Conservation (phyloP, 306 rosid species). For the Vigna nakashimae region DNA sequence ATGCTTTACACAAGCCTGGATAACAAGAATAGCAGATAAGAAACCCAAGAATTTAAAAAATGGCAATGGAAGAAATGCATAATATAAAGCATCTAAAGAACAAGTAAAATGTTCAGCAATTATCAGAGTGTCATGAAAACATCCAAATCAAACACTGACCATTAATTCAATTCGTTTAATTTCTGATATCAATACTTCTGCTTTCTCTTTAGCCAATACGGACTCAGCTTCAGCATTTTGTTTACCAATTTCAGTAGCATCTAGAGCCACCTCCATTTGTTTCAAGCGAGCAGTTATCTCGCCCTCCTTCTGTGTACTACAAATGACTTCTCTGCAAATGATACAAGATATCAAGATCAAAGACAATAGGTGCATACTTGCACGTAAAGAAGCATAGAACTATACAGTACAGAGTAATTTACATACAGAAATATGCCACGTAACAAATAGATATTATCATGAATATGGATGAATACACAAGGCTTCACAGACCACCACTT, state of each 20-base stretch:
- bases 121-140: constrained; percentile 26
- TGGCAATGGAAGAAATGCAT: constrained; percentile 38
- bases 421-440: constrained; percentile 15
- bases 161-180: constrained; percentile 62
- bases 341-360: constrained; percentile 45
- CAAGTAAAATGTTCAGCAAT: constrained; percentile 28
- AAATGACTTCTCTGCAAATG: constrained; percentile 79
- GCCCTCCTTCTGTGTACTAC: constrained; percentile 69
- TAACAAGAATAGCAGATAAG: constrained; percentile 1
- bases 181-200: constrained; percentile 73
- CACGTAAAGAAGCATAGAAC: constrained; percentile 20
- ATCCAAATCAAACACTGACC: constrained; percentile 61
- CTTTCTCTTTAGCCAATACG: constrained; percentile 68
- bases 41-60: constrained; percentile 40
- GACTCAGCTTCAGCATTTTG: constrained; percentile 80
- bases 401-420: constrained; percentile 28
- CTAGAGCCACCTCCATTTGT: constrained; percentile 86
- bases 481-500: constrained; percentile 9
- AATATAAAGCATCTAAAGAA: constrained; percentile 32
- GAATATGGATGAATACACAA: constrained; percentile 15
- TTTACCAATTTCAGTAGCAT: constrained; percentile 71
- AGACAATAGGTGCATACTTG: not conserved
- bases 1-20: not conserved
- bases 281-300: constrained; percentile 74
- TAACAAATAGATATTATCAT: constrained; percentile 22